These are phyloP conservation scores for Podaxis mareebaensis DNA, from an alignment of 768 basidiomycete species.

Conservation along the genomic window DNA sequence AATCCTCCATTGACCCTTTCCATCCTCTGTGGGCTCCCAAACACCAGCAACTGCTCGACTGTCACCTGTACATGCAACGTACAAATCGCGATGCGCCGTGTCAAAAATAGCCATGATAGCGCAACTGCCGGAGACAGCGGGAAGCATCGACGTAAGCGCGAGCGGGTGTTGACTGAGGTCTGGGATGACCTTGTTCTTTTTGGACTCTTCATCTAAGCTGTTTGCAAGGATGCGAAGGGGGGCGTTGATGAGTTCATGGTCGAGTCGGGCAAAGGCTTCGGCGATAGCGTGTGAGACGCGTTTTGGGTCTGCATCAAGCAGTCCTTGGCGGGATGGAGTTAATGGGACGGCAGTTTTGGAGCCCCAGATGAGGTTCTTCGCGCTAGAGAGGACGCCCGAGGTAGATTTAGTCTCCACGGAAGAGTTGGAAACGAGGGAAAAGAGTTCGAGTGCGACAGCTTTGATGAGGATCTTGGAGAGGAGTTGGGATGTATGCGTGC, in stretches of 20 bases:
- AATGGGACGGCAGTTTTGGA: slow-evolving; percentile 31
- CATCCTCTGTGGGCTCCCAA: slow-evolving; percentile 70
- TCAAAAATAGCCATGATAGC: slow-evolving; percentile 89
- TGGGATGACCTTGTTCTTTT: slow-evolving; percentile 54
- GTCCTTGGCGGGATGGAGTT: slow-evolving; percentile 23
- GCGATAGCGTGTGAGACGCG: slow-evolving; percentile 68
- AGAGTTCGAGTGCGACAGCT: slow-evolving; percentile 77
- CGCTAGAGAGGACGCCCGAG: slow-evolving; percentile 26
- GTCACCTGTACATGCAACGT: slow-evolving; percentile 92
- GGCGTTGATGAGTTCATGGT: slow-evolving; percentile 77
- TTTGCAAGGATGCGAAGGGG: slow-evolving; percentile 73
- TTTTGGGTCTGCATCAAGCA: slow-evolving; percentile 43
- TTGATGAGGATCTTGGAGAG: slow-evolving; percentile 85
- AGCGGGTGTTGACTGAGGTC: slow-evolving; percentile 74
- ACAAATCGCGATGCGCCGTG: slow-evolving; percentile 76
- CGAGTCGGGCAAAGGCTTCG: slow-evolving; percentile 79
- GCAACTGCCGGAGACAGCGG: slow-evolving; percentile 88
- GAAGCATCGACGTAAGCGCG: slow-evolving; percentile 70
- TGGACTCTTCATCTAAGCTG: slow-evolving; percentile 49
- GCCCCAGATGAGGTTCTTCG: slow-evolving; percentile 23
- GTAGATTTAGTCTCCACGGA: slow-evolving; percentile 18
- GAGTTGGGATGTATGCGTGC: slow-evolving; percentile 79
- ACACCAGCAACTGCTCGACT: slow-evolving; percentile 94
- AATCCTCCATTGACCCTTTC: slow-evolving; percentile 80
- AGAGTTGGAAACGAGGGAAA: slow-evolving; percentile 44